These are phyloP conservation scores for Kalanchoe fedtschenkoi DNA, from an alignment of 164 flowering plant species.

Conservation along the genomic window DNA sequence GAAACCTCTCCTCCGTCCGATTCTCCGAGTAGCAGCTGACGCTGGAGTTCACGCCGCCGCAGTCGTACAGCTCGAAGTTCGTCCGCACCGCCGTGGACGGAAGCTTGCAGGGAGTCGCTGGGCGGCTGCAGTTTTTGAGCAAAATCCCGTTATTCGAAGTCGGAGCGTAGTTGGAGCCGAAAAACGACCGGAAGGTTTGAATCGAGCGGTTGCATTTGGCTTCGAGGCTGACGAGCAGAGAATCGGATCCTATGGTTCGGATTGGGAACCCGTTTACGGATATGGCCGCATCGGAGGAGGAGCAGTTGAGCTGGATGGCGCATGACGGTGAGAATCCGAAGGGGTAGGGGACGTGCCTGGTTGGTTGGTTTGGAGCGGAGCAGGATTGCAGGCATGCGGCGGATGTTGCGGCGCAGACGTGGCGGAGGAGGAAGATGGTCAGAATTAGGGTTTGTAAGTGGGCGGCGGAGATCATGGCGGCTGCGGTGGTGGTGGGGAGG, in stretches of 20 bases:
- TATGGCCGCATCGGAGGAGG: conserved; percentile 11
- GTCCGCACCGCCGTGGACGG: conserved; percentile 23
- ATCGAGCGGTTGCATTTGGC: conserved; percentile 47
- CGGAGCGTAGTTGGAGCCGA: conserved; percentile 34
- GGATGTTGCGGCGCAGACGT: neutral
- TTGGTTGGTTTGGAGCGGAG: conserved; percentile 9
- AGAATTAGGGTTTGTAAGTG: neutral
- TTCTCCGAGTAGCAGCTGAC: conserved; percentile 32
- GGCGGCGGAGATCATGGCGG: neutral
- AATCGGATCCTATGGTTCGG: conserved; percentile 20
- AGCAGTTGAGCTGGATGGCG: conserved; percentile 48
- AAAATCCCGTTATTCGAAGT: conserved; percentile 48
- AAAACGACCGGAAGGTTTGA: conserved; percentile 15
- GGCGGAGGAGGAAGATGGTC: conserved; percentile 1
- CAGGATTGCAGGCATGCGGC: conserved; percentile 24
- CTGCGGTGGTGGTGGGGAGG: neutral
- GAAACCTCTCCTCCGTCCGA: conserved; percentile 9
- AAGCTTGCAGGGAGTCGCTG: conserved; percentile 17
- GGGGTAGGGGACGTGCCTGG: conserved; percentile 30
- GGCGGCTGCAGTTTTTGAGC: conserved; percentile 28
- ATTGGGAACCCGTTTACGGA: conserved; percentile 30
- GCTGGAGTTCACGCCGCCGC: conserved; percentile 8
- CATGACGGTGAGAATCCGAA: conserved; percentile 67
- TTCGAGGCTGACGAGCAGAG: conserved; percentile 26
- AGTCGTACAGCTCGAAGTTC: conserved; percentile 18